Evolutionary conservation across 768 basidiomycete genomes (phyloP), one percentile per base, ranked within the genome.

Genomic region (Cyclocybe cylindracea): DNA sequence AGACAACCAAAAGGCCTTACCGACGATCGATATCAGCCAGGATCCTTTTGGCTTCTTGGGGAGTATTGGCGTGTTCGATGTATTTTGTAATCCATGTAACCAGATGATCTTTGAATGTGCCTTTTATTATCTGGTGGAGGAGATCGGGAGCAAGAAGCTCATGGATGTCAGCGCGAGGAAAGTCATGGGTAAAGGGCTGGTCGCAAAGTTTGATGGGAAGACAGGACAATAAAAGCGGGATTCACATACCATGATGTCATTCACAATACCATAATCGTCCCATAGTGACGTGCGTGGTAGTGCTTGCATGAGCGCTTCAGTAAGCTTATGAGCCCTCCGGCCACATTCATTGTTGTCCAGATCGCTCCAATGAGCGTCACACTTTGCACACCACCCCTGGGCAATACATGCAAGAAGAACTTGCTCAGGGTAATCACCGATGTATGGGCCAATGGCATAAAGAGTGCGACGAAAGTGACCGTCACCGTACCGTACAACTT

Each of bases 121-220:
- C n/a, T n/a, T n/a, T n/a, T n/a, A n/a, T n/a, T n/a, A 76, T 33
- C 58, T 74, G 72, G 52, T 75, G 73, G 1, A 72, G 61, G 1
- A 71, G 58, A 50, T 71, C 65, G 4, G 68, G 64, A 0, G 67
- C 36, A 0, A 71, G 34, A 3, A 70, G 54, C 33, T 70, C 64
- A 46, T 72, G 59, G 14, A 73, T 71, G 43, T 73, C 64, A 0
- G 69, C 71, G 2, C 59, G 56, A 1, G 70, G 69, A 50, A 72
- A 70, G 7, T 52, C 16, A 24, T 54, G 32, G 4, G 66, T 69
- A 44, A 70, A 72, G 0, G 68, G 69, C 67, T 72, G 41, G 31
- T 47, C 0, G 18, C 31, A 39, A 32, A 33, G 6, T 40, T 24
- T 47, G 16, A 19, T 37, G 11, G 10, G 53, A 11, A 14, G 36